Percentiles rank a stretch among this genome's conserved stretches.
These are phyloP conservation scores for Apiospora saccharicola DNA, from an alignment of 2,329 filamentous ascomycete species.

Conservation along the genomic window DNA sequence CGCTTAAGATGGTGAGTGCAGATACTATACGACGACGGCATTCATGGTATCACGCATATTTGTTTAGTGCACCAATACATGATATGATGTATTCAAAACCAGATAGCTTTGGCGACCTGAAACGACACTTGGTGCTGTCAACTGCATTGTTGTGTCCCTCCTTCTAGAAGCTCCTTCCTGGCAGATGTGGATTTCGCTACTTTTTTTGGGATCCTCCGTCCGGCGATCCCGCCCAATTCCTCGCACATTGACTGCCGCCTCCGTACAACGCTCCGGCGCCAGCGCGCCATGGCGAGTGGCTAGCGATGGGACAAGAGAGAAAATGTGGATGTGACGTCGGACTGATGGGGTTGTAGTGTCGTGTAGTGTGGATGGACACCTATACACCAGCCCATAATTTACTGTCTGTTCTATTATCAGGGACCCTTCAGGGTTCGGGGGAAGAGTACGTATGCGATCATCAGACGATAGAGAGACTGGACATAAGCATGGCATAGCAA, in stretches of 20 bases:
- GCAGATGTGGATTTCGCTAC: slow-evolving; percentile 6
- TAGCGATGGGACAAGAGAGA: not conserved
- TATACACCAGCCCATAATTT: slow-evolving; percentile 7
- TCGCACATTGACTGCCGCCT: not conserved
- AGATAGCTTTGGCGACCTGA: not conserved
- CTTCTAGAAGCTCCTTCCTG: slow-evolving; percentile 19
- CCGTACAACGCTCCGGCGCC: slow-evolving; percentile 13
- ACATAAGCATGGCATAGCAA: not conserved
- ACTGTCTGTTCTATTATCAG: not conserved
- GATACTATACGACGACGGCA: not conserved
- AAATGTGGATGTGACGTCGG: slow-evolving; percentile 15
- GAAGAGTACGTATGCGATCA: slow-evolving; percentile 4
- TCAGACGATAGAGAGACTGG: not conserved
- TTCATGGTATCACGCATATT: not conserved
- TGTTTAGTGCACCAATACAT: not conserved
- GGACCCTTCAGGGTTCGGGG: not conserved
- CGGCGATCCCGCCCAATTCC: slow-evolving; percentile 1
- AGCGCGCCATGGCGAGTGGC: not conserved
- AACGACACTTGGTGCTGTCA: not conserved
- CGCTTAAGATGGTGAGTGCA: not conserved
- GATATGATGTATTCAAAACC: not conserved
- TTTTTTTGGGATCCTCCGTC: not conserved
- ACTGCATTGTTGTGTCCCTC: not conserved
- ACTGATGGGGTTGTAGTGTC: not conserved
- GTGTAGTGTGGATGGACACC: not conserved